Conservation (phyloP, 306 rosid species). For the Notholithocarpus densiflorus region DNA sequence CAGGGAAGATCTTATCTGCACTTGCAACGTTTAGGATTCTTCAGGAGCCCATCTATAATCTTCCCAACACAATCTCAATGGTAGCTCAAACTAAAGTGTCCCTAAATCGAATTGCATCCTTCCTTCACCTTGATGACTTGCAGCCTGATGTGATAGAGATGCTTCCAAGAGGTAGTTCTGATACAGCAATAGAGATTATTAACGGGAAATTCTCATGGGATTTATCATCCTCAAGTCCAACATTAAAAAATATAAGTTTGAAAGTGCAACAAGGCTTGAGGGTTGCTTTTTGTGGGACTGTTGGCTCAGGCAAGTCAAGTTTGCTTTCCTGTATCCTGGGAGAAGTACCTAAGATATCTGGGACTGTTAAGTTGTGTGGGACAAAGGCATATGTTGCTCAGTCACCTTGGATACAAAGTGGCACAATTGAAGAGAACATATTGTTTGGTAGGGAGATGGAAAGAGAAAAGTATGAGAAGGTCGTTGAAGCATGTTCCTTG, state of each 20-base stretch:
- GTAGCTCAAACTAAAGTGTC: too few species aligned
- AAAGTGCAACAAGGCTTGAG: slow-evolving; percentile 34
- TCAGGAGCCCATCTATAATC: slow-evolving; percentile 35
- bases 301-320: slow-evolving; percentile 76
- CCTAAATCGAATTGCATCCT: slow-evolving; percentile 40
- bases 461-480: slow-evolving; percentile 64
- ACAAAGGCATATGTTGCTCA: slow-evolving; percentile 85
- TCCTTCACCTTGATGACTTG: slow-evolving; percentile 44
- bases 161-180: slow-evolving; percentile 41
- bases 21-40: slow-evolving; percentile 52
- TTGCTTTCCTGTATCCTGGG: slow-evolving; percentile 75
- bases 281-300: slow-evolving; percentile 53
- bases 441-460: slow-evolving; percentile 73
- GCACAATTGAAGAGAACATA: slow-evolving; percentile 79
- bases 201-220: slow-evolving; percentile 54
- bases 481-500: slow-evolving; percentile 78
- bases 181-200: slow-evolving; percentile 32
- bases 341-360: slow-evolving; percentile 76
- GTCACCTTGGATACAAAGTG: slow-evolving; percentile 95
- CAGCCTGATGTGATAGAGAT: slow-evolving; percentile 34
- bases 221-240: slow-evolving; percentile 27
- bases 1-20: slow-evolving; percentile 26
- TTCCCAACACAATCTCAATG: too few species aligned
- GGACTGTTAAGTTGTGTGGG: slow-evolving; percentile 67
- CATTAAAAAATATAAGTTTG: slow-evolving; percentile 31